These are phyloP conservation scores for Xylaria sp. DNA, from an alignment of 2,329 filamentous ascomycete genomes.

Conservation along the genomic window DNA sequence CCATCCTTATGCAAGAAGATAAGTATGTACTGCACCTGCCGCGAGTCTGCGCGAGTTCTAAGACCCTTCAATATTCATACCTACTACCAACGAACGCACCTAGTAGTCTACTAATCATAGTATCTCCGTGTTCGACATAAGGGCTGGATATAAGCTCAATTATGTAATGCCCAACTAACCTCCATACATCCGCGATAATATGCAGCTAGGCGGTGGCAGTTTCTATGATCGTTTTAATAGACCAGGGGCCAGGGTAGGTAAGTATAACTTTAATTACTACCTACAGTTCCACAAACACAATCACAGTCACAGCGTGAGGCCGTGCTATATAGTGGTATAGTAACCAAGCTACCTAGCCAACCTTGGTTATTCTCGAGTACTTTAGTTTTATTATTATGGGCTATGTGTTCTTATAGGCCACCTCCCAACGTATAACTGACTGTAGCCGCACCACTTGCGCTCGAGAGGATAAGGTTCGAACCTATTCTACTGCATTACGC, in stretches of 20 bases:
- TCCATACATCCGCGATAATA: background rate
- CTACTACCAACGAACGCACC: background rate
- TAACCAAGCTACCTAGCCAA: background rate
- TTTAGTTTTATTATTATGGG: background rate
- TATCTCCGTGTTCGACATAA: background rate
- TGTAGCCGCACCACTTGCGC: too few species aligned
- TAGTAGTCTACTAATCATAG: background rate
- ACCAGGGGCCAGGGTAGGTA: too few species aligned
- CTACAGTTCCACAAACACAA: background rate
- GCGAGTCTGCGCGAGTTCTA: background rate
- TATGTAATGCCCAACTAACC: background rate
- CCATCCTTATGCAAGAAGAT: background rate
- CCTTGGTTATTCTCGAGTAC: background rate
- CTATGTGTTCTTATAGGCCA: background rate
- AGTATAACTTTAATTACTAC: background rate
- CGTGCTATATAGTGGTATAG: background rate
- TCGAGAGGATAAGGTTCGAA: too few species aligned
- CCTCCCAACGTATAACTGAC: background rate
- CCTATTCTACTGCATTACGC: background rate
- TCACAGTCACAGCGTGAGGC: background rate
- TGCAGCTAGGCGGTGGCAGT: background rate
- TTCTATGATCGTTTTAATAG: too few species aligned
- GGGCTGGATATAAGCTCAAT: background rate
- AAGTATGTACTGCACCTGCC: background rate
- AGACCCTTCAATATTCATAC: background rate